These are phyloP conservation scores for Leishmania arabica DNA, from an alignment of 208 protist species.

Conservation along the genomic window DNA sequence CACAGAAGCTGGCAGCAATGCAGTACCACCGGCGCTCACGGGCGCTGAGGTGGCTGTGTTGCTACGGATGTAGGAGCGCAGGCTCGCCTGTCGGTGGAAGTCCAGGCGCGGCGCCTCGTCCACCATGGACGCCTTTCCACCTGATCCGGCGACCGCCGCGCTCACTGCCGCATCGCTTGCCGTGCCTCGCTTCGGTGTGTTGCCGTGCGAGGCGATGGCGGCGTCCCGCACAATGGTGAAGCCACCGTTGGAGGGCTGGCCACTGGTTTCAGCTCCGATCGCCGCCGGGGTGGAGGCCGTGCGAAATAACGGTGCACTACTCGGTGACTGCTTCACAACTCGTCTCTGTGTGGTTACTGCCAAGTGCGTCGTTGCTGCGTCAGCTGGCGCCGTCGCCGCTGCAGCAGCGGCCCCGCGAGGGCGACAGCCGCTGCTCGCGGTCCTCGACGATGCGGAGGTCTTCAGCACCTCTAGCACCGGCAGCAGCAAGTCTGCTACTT, in stretches of 20 bases:
- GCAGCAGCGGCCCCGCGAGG: background rate
- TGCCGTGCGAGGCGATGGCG: background rate
- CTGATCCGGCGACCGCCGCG: background rate
- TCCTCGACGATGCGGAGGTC: background rate
- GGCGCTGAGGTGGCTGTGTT: conserved; percentile 17
- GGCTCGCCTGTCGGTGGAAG: conserved; percentile 35
- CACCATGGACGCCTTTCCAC: conserved; percentile 14
- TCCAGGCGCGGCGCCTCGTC: conserved; percentile 42
- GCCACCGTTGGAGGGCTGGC: background rate
- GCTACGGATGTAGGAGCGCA: conserved; percentile 23
- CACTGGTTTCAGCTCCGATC: background rate
- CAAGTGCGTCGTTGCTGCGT: background rate
- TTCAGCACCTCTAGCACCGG: conserved; percentile 19
- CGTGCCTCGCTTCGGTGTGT: conserved; percentile 7
- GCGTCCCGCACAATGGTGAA: background rate
- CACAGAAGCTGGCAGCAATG: background rate
- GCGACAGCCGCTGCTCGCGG: too few relatives aligned
- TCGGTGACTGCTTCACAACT: conserved; percentile 28
- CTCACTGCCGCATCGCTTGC: background rate
- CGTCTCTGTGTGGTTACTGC: background rate
- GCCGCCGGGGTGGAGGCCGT: conserved; percentile 20
- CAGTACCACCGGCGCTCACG: background rate
- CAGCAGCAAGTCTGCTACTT: conserved; percentile 23
- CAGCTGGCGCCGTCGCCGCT: background rate
- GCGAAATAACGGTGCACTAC: conserved; percentile 16